Conservation (phyloP, 257 asterid genomes). For the Solanum stenotomum region DNA sequence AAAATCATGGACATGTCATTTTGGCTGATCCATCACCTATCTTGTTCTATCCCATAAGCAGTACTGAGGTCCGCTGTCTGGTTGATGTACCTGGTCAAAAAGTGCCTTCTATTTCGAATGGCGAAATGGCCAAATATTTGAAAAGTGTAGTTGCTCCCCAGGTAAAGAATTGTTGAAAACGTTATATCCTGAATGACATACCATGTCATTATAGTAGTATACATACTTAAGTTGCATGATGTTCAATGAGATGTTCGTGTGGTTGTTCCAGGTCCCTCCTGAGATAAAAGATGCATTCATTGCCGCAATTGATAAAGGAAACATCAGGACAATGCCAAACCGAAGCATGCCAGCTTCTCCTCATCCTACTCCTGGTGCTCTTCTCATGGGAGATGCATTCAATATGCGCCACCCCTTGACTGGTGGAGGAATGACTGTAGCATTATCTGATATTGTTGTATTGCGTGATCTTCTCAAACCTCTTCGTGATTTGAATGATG, state of each 20-base stretch:
- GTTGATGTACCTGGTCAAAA: conserved; percentile 60
- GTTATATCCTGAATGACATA: background rate
- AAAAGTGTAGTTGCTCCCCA: conserved; percentile 45
- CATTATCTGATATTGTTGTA: conserved; percentile 51
- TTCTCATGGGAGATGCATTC: conserved; percentile 63
- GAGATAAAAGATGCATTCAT: conserved; percentile 40
- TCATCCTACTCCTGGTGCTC: conserved; percentile 55
- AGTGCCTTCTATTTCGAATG: conserved; percentile 44
- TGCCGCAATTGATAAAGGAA: conserved; percentile 42
- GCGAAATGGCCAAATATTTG: conserved; percentile 49
- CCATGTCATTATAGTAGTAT: background rate
- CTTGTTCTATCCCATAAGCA: conserved; percentile 47
- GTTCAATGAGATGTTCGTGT: background rate
- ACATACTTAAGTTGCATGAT: background rate
- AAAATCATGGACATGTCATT: conserved; percentile 47
- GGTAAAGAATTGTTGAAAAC: conserved; percentile 10
- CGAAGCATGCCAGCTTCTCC: conserved; percentile 69
- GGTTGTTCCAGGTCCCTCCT: conserved; percentile 34
- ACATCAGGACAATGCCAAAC: conserved; percentile 56
- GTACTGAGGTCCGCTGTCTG: conserved; percentile 43
- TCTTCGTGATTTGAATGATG: conserved; percentile 30
- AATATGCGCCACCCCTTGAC: conserved; percentile 71
- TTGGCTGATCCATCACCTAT: conserved; percentile 49
- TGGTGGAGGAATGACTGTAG: conserved; percentile 74
- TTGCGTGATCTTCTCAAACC: conserved; percentile 53